These are phyloP conservation scores for Saussurea involucrata DNA, from an alignment of 129 eudicot genomes.

Conservation along the genomic window DNA sequence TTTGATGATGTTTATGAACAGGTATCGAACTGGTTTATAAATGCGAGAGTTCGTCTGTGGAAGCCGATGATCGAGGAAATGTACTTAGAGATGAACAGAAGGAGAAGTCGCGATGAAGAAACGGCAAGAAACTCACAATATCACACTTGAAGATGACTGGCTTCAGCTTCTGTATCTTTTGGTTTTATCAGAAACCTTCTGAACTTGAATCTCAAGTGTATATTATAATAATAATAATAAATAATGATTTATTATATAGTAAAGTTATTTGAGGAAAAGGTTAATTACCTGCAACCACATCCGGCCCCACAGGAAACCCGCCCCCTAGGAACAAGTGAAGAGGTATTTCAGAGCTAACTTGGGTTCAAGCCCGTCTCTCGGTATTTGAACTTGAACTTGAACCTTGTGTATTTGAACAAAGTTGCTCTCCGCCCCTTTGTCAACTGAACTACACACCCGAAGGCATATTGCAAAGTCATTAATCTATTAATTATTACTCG, in stretches of 20 bases:
- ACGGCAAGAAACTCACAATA: slow-evolving; percentile 30
- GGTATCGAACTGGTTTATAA: slow-evolving; percentile 93
- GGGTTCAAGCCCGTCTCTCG: too few species aligned
- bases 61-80: slow-evolving; percentile 94
- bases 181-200: neutral
- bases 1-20: slow-evolving; percentile 13
- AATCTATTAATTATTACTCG: neutral
- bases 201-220: neutral
- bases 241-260: neutral
- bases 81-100: slow-evolving; percentile 82
- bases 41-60: slow-evolving; percentile 92
- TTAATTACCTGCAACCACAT: neutral
- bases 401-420: too few species aligned
- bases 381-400: too few species aligned
- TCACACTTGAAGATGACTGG: slow-evolving; percentile 5
- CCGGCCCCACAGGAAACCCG: neutral
- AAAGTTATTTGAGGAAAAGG: neutral
- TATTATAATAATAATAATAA: neutral
- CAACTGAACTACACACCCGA: too few species aligned
- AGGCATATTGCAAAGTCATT: too few species aligned
- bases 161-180: neutral
- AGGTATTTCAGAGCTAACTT: too few species aligned
- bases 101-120: slow-evolving; percentile 49
- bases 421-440: too few species aligned
- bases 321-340: neutral